Conservation (phyloP, 2,329 filamentous ascomycete species). For the Colletotrichum spaethianum region DNA sequence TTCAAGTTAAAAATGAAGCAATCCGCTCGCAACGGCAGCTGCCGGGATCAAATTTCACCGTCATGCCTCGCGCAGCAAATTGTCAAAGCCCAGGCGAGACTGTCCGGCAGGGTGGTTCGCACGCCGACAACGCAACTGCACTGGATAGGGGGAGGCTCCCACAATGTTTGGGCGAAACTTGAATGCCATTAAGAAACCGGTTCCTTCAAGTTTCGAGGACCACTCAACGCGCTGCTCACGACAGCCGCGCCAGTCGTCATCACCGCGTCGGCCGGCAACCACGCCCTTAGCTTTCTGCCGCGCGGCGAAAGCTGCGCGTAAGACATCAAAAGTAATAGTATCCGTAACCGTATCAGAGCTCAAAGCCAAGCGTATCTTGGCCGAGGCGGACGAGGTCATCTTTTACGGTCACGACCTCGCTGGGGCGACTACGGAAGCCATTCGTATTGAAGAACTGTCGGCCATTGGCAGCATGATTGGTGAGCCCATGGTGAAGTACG, state of each 20-base stretch:
- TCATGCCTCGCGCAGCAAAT: background rate
- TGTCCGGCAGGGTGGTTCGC: background rate
- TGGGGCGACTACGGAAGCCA: background rate
- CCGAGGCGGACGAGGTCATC: background rate
- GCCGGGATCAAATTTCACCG: background rate
- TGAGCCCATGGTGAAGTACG: background rate
- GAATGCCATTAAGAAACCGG: conserved; percentile 2
- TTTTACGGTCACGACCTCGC: conserved; percentile 1
- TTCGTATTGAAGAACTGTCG: background rate
- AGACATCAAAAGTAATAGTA: conserved; percentile 8
- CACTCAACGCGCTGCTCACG: conserved; percentile 1
- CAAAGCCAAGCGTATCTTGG: background rate
- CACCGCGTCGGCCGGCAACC: conserved; percentile 1
- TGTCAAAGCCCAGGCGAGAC: background rate
- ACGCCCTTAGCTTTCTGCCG: conserved; percentile 1
- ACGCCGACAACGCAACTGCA: background rate
- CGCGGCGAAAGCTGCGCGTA: background rate
- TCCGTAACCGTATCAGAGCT: background rate
- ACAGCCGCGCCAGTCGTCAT: background rate
- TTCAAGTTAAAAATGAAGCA: background rate
- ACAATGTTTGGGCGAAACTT: background rate
- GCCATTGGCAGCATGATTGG: background rate
- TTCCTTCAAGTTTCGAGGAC: conserved; percentile 8
- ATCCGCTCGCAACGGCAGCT: background rate
- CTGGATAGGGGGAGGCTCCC: background rate